Conservation (phyloP, 176 grass and related monocot genomes). For the Canna indica region DNA sequence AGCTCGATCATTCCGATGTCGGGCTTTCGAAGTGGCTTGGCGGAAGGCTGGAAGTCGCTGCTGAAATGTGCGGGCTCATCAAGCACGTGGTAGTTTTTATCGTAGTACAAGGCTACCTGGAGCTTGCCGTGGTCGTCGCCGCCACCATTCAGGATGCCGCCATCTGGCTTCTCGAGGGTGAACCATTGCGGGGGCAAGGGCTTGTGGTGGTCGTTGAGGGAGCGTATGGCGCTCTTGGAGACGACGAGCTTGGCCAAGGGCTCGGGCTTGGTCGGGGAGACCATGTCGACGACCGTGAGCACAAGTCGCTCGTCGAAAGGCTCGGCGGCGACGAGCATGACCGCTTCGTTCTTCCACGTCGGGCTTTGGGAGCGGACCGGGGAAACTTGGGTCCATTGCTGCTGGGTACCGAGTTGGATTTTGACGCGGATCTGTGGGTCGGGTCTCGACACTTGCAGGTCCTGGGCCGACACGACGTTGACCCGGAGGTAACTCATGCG, state of each 20-base stretch:
- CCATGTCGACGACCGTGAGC: slow-evolving; percentile 14
- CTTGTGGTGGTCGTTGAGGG: slow-evolving; percentile 1
- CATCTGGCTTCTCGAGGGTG: slow-evolving; percentile 12
- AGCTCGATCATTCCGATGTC: slow-evolving; percentile 13
- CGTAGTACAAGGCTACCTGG: slow-evolving; percentile 29
- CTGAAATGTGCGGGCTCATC: slow-evolving; percentile 22
- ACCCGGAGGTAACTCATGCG: slow-evolving; percentile 37
- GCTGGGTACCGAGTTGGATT: slow-evolving; percentile 18
- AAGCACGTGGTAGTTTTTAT: slow-evolving; percentile 28
- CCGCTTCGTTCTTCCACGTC: slow-evolving; percentile 31
- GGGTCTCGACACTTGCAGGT: slow-evolving; percentile 4
- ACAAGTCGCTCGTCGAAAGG: slow-evolving; percentile 31
- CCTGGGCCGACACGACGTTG: slow-evolving; percentile 26
- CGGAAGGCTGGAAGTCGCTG: slow-evolving; percentile 33
- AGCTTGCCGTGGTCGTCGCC: slow-evolving; percentile 16
- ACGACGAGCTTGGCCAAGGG: not conserved
- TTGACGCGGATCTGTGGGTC: not conserved
- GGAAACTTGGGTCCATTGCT: not conserved
- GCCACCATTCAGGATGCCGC: too few species aligned
- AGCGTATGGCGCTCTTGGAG: slow-evolving; percentile 11
- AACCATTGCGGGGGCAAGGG: slow-evolving; percentile 9
- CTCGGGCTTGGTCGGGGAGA: not conserved
- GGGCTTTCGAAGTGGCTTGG: not conserved
- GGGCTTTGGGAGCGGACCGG: slow-evolving; percentile 2
- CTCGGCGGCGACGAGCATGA: slow-evolving; percentile 26